These are phyloP conservation scores for Ogataea corticis DNA, from an alignment of 805 yeast genomes.

Conservation along the genomic window DNA sequence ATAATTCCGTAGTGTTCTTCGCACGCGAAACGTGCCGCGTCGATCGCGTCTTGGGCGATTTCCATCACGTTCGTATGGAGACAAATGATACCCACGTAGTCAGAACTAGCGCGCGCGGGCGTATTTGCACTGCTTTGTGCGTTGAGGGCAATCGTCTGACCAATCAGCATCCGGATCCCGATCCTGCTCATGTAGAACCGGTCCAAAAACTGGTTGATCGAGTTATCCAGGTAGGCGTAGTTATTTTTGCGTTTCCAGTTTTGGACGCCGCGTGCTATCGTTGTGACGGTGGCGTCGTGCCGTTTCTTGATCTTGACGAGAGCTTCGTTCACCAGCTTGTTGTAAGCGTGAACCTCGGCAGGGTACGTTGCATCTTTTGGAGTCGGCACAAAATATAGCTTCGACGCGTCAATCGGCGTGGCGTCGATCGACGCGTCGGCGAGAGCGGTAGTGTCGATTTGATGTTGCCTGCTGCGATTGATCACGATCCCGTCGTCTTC, in stretches of 20 bases:
- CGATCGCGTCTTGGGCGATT: slow-evolving; percentile 84
- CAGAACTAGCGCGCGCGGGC: slow-evolving; percentile 40
- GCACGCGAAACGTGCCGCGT: slow-evolving; percentile 86
- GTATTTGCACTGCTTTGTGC: slow-evolving; percentile 35
- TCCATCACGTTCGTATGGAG: slow-evolving; percentile 82
- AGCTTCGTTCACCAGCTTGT: slow-evolving; percentile 62
- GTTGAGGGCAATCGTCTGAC: slow-evolving; percentile 83
- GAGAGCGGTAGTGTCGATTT: slow-evolving; percentile 12
- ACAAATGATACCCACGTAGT: slow-evolving; percentile 88
- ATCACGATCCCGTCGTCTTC: slow-evolving; percentile 52
- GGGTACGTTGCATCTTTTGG: slow-evolving; percentile 66
- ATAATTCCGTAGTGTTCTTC: slow-evolving; percentile 86
- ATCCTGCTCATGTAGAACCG: slow-evolving; percentile 87
- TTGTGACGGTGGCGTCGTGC: slow-evolving; percentile 91
- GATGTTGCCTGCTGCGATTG: slow-evolving; percentile 21
- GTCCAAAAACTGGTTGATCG: slow-evolving; percentile 80
- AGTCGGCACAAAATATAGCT: slow-evolving; percentile 51
- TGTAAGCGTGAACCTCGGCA: slow-evolving; percentile 69
- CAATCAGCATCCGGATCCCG: slow-evolving; percentile 90
- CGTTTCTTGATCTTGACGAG: slow-evolving; percentile 73
- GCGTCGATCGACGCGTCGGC: slow-evolving; percentile 8
- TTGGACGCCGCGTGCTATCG: slow-evolving; percentile 88
- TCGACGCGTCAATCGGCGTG: slow-evolving; percentile 27
- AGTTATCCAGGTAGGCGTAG: slow-evolving; percentile 54
- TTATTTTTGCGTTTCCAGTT: slow-evolving; percentile 73